phyloP scores from a whole-genome alignment of 768 basidiomycete species.

The Termitomyces sp. region DNA sequence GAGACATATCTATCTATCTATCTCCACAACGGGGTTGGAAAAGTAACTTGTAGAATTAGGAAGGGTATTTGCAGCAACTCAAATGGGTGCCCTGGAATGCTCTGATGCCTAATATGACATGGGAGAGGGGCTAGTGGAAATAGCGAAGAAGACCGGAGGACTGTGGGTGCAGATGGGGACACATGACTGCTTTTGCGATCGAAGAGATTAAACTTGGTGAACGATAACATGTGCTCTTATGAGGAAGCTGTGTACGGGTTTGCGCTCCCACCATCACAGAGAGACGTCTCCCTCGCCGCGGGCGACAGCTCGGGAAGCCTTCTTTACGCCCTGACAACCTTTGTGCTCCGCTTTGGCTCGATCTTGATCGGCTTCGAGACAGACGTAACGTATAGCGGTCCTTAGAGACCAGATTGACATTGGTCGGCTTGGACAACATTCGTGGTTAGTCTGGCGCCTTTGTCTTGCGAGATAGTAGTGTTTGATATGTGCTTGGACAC shows the following conservation, averaged over 20 bases:
- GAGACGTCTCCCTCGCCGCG: background rate
- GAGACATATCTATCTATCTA: background rate
- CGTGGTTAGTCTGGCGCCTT: background rate
- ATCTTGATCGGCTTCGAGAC: background rate
- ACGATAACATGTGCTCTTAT: slow-evolving; percentile 9
- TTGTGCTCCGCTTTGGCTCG: background rate
- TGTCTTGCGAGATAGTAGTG: background rate
- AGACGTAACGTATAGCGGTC: background rate
- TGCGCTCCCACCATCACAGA: slow-evolving; percentile 3
- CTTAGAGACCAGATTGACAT: background rate
- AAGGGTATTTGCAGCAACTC: background rate
- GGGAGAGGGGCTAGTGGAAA: background rate
- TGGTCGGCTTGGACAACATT: background rate
- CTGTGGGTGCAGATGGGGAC: slow-evolving; percentile 2
- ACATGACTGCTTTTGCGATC: slow-evolving; percentile 10
- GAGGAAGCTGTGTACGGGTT: background rate
- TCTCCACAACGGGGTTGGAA: background rate
- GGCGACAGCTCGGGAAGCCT: background rate
- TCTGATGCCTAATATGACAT: background rate
- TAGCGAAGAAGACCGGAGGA: background rate
- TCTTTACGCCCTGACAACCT: background rate
- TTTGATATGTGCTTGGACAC: background rate
- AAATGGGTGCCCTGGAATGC: background rate
- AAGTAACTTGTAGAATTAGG: background rate
- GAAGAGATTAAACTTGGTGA: slow-evolving; percentile 4